phyloP scores from a whole-genome alignment of 1,284 basidiomycete species.

The Taiwanofungus camphoratus region DNA sequence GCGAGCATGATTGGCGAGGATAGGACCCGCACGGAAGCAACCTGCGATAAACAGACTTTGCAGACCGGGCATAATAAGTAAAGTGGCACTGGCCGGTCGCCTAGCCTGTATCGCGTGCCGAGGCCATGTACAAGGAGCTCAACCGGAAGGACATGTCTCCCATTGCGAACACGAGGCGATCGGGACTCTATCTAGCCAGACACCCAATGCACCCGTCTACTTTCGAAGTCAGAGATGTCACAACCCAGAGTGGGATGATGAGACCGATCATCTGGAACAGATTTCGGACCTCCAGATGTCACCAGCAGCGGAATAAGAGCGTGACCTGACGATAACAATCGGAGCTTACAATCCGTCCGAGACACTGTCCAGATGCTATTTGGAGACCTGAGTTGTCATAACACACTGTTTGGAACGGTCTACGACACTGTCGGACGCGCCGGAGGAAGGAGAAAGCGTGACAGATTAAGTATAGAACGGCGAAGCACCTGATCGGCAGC shows the following conservation, averaged over 20 bases:
- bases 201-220: slow-evolving; percentile 13
- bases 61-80: slow-evolving; percentile 25
- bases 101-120: slow-evolving; percentile 29
- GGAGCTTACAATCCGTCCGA: slow-evolving; percentile 1
- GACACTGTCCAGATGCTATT: neutral
- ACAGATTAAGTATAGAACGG: slow-evolving; percentile 7
- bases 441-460: slow-evolving; percentile 1
- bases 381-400: slow-evolving; percentile 1
- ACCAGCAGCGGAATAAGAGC: neutral
- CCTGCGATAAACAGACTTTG: slow-evolving; percentile 13
- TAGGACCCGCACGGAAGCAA: slow-evolving; percentile 24
- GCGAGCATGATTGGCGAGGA: slow-evolving; percentile 35
- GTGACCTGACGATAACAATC: slow-evolving; percentile 1
- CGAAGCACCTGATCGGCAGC: slow-evolving; percentile 8
- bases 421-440: neutral
- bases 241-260: slow-evolving; percentile 17
- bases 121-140: slow-evolving; percentile 19
- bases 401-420: neutral
- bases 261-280: slow-evolving; percentile 17
- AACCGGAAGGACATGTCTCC: slow-evolving; percentile 22
- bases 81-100: slow-evolving; percentile 24
- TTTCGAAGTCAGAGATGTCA: slow-evolving; percentile 16
- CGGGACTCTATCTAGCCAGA: slow-evolving; percentile 23
- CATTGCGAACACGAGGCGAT: slow-evolving; percentile 23
- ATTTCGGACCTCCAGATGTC: neutral